Evolutionary conservation across 116 monocot genomes (phyloP).

Genomic region (Trichopus zeylanicus): DNA sequence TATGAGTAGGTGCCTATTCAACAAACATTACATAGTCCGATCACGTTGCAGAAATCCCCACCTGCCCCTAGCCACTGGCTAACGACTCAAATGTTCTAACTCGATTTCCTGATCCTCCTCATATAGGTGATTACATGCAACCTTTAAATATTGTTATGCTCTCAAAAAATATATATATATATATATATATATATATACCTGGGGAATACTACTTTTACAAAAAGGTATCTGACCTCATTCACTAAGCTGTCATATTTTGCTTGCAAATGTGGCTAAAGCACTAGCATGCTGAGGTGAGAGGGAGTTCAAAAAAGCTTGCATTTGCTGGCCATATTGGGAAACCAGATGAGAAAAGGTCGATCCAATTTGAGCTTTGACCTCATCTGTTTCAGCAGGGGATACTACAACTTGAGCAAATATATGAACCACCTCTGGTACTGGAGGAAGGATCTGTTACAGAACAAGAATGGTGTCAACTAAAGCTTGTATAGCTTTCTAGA

Average conservation of each 20-base stretch:
- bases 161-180: neutral
- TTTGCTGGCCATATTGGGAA: constrained; percentile 75
- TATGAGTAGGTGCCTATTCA: neutral
- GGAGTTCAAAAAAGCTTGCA: constrained; percentile 66
- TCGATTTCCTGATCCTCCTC: neutral
- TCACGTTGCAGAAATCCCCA: neutral
- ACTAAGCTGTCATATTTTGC: constrained; percentile 28
- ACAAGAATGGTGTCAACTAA: neutral
- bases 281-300: constrained; percentile 66
- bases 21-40: neutral
- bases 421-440: constrained; percentile 72
- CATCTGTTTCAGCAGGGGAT: constrained; percentile 60
- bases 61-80: neutral
- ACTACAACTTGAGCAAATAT: constrained; percentile 66
- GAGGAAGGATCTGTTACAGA: constrained; percentile 59
- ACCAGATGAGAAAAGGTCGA: constrained; percentile 68
- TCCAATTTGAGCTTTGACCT: constrained; percentile 70
- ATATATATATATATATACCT: neutral
- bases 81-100: neutral
- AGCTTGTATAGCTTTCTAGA: neutral
- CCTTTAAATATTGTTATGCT: neutral
- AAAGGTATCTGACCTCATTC: neutral
- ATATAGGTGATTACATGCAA: neutral
- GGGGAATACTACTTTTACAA: too few species aligned
- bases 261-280: constrained; percentile 59